These are phyloP conservation scores for Alectoria sarmentosa DNA, from an alignment of 495 filamentous ascomycete genomes.

Conservation along the genomic window DNA sequence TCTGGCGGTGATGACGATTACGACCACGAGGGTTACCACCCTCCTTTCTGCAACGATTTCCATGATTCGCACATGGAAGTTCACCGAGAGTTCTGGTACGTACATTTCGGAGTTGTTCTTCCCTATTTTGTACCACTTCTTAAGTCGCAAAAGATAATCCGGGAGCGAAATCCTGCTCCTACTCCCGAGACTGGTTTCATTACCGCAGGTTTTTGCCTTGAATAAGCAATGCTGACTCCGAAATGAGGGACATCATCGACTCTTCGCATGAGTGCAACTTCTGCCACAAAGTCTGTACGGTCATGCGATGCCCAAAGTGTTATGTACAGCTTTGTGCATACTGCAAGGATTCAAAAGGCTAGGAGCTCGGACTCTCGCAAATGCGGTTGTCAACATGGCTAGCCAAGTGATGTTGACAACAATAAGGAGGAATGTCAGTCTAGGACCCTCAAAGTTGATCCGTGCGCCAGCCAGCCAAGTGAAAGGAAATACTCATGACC, in stretches of 20 bases:
- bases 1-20: background rate
- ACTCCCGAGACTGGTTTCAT: no score
- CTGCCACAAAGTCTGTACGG: background rate
- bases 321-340: constrained; percentile 1
- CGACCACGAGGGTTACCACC: background rate
- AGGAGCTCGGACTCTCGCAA: background rate
- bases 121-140: no score
- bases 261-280: background rate
- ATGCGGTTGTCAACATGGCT: background rate
- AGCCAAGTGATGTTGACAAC: background rate
- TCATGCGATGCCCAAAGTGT: constrained; percentile 11
- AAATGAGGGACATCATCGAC: constrained; percentile 6
- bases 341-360: background rate
- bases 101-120: no score
- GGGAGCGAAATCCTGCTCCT: no score
- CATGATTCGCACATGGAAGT: constrained; percentile 10
- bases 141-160: no score
- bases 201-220: no score
- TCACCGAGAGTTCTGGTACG: constrained; percentile 7
- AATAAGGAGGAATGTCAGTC: background rate
- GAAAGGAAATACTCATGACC: background rate
- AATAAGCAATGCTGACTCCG: no score
- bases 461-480: background rate
- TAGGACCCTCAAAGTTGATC: background rate
- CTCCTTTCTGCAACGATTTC: constrained; percentile 1